A percentile compares a stretch with the other conserved stretches of the same genome.
These are phyloP conservation scores for Hypomontagnella monticulosa DNA, from an alignment of 495 filamentous ascomycete genomes.

Conservation along the genomic window DNA sequence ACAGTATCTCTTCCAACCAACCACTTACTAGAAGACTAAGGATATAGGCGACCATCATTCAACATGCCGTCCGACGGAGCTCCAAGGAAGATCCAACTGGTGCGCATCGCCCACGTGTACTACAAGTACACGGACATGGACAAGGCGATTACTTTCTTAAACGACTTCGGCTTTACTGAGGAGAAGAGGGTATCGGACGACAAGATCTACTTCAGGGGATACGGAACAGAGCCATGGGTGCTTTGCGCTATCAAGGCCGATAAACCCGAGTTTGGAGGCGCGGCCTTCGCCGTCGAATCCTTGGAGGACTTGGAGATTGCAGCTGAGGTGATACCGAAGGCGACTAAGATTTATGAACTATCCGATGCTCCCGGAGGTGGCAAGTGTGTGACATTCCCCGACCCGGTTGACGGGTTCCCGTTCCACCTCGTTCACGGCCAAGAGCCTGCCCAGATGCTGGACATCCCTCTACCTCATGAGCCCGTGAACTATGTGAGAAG, in stretches of 20 bases:
- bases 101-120: constrained; percentile 65
- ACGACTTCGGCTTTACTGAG: constrained; percentile 67
- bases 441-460: constrained; percentile 43
- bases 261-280: constrained; percentile 63
- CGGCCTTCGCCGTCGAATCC: constrained; percentile 64
- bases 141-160: constrained; percentile 57
- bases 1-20: background rate
- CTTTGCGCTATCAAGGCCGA: constrained; percentile 59
- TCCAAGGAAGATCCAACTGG: constrained; percentile 58
- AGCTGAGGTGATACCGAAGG: constrained; percentile 53
- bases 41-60: constrained; percentile 4
- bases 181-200: constrained; percentile 53
- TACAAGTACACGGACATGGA: constrained; percentile 65
- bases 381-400: constrained; percentile 64
- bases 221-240: constrained; percentile 68
- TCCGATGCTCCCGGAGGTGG: constrained; percentile 67
- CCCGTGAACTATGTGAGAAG: constrained; percentile 40
- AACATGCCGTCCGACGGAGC: constrained; percentile 28
- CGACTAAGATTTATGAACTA: constrained; percentile 60
- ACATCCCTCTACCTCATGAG: constrained; percentile 35
- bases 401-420: constrained; percentile 67
- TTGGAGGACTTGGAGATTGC: constrained; percentile 64
- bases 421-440: constrained; percentile 69
- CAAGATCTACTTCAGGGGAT: constrained; percentile 67
- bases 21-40: background rate